Evolutionary conservation across 495 filamentous ascomycete genomes (phyloP).

Genomic region (Penicillium malachiteum): DNA sequence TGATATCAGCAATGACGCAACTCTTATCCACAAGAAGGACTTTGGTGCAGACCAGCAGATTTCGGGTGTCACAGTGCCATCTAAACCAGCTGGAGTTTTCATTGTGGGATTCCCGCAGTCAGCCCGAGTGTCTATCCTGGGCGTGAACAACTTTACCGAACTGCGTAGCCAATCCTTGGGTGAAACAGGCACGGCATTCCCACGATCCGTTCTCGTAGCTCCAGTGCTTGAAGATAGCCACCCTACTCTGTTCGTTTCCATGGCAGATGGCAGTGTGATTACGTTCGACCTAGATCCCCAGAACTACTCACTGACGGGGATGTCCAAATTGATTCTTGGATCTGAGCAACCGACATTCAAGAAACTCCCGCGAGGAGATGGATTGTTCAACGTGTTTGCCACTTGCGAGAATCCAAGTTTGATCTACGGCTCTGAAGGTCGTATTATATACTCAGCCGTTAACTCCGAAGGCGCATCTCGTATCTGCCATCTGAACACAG

Average conservation of each 20-base stretch:
- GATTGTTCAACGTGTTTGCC: constrained; percentile 80
- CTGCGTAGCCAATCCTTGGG: constrained; percentile 60
- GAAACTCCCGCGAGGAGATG: constrained; percentile 62
- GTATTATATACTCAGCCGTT: constrained; percentile 92
- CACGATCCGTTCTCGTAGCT: constrained; percentile 76
- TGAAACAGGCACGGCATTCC: constrained; percentile 64
- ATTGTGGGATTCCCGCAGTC: constrained; percentile 84
- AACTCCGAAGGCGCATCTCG: constrained; percentile 82
- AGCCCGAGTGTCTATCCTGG: constrained; percentile 68
- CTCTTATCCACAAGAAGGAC: constrained; percentile 54
- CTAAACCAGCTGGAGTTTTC: constrained; percentile 50
- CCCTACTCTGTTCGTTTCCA: constrained; percentile 84
- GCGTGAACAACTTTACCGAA: constrained; percentile 60
- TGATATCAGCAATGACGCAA: constrained; percentile 52
- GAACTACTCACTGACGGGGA: constrained; percentile 60
- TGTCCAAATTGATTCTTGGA: constrained; percentile 82
- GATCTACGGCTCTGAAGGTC: constrained; percentile 84
- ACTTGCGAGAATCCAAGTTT: constrained; percentile 91
- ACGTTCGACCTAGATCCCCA: constrained; percentile 71
- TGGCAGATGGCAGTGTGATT: constrained; percentile 90
- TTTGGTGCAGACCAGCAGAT: constrained; percentile 70
- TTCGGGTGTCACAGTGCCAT: constrained; percentile 73
- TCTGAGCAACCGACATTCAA: constrained; percentile 81
- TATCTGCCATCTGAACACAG: constrained; percentile 77
- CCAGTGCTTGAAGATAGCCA: constrained; percentile 61